phyloP scores from a whole-genome alignment of 176 grass and related monocot genomes.

The Miscanthus lutarioriparius region DNA sequence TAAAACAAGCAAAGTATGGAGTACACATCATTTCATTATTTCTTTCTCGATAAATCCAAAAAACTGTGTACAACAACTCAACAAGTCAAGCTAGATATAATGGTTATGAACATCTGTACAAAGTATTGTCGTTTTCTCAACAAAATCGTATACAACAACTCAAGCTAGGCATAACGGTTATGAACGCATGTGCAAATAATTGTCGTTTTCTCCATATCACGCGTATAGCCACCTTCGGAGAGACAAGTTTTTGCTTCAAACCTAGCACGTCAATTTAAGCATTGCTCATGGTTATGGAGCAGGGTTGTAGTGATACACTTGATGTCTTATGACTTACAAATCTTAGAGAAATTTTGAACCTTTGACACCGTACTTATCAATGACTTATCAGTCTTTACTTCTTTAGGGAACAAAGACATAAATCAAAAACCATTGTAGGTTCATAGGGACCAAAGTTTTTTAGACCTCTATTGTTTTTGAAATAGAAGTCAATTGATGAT shows the following conservation, averaged over 20 bases:
- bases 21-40: neutral
- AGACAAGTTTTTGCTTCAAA: neutral
- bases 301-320: neutral
- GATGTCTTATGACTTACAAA: neutral
- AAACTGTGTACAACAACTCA: neutral
- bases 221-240: neutral
- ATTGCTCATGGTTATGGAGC: neutral
- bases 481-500: too few relatives aligned
- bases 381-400: too few relatives aligned
- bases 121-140: neutral
- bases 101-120: neutral
- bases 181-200: neutral
- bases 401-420: too few relatives aligned
- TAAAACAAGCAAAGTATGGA: too few relatives aligned
- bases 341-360: neutral
- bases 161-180: neutral
- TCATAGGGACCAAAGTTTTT: too few relatives aligned
- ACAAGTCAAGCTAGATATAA: neutral
- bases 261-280: neutral
- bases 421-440: too few relatives aligned
- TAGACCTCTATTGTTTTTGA: too few relatives aligned
- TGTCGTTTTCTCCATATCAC: neutral
- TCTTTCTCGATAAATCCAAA: neutral
- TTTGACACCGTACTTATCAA: too few relatives aligned
- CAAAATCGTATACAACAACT: neutral